These are phyloP conservation scores for Acacia acuminata DNA, from an alignment of 306 rosid species.

Conservation along the genomic window DNA sequence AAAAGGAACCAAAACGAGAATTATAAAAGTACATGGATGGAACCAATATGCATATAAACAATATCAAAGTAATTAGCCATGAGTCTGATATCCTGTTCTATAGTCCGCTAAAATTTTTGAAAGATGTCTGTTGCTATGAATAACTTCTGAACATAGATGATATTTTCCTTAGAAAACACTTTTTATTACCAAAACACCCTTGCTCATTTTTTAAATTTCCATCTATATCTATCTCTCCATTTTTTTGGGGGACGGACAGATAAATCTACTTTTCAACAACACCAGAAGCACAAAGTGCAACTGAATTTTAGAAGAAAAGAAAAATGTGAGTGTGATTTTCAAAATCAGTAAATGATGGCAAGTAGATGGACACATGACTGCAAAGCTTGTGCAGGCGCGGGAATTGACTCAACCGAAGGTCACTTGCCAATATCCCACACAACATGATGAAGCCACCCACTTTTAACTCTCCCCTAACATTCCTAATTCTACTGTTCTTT, in stretches of 20 bases:
- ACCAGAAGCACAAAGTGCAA: background rate
- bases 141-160: no score
- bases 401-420: background rate
- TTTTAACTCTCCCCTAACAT: background rate
- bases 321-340: conserved; percentile 8
- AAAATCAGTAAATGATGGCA: background rate
- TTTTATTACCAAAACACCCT: background rate
- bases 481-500: background rate
- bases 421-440: conserved; percentile 19
- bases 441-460: background rate
- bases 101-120: no score
- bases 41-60: no score
- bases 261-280: conserved; percentile 20
- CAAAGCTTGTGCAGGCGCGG: background rate
- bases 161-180: background rate
- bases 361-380: conserved; percentile 11
- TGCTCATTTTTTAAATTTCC: background rate
- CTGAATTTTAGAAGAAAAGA: background rate
- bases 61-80: no score
- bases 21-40: no score
- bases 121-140: no score
- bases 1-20: no score
- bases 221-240: no score
- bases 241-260: background rate
- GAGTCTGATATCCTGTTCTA: no score